These are phyloP conservation scores for Syzygium oleosum DNA, from an alignment of 345 rosid genomes.

Conservation along the genomic window DNA sequence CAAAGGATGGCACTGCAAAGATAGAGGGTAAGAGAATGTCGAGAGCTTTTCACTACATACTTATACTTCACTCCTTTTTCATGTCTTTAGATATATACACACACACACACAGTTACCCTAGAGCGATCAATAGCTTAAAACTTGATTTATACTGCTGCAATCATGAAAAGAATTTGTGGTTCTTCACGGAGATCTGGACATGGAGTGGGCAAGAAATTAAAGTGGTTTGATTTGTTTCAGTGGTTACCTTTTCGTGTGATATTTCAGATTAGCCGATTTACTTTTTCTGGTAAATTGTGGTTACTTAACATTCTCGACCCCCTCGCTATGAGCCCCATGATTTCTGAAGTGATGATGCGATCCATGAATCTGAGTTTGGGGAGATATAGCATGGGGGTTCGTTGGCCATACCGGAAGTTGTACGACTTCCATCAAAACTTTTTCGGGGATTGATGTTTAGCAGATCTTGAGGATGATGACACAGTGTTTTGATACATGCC, in stretches of 20 bases:
- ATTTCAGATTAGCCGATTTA: not conserved
- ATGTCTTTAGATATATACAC: too few species aligned
- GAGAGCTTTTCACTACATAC: not conserved
- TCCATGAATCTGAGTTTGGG: not conserved
- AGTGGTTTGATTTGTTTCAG: not conserved
- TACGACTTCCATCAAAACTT: not conserved
- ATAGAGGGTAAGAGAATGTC: not conserved
- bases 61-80: too few species aligned
- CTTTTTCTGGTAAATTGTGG: not conserved
- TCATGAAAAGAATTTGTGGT: too few species aligned
- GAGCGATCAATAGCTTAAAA: too few species aligned
- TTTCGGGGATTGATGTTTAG: not conserved
- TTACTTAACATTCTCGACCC: not conserved
- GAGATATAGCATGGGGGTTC: not conserved
- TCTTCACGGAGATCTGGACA: not conserved
- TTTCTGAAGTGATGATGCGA: not conserved
- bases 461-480: too few species aligned
- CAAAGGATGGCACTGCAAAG: not conserved
- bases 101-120: not conserved
- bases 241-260: not conserved
- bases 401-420: not conserved
- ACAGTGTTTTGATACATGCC: too few species aligned
- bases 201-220: not conserved
- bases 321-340: not conserved
- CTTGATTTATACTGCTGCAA: too few species aligned